phyloP scores from a whole-genome alignment of 2,329 filamentous ascomycete species.

The Furcasterigmium furcatum region DNA sequence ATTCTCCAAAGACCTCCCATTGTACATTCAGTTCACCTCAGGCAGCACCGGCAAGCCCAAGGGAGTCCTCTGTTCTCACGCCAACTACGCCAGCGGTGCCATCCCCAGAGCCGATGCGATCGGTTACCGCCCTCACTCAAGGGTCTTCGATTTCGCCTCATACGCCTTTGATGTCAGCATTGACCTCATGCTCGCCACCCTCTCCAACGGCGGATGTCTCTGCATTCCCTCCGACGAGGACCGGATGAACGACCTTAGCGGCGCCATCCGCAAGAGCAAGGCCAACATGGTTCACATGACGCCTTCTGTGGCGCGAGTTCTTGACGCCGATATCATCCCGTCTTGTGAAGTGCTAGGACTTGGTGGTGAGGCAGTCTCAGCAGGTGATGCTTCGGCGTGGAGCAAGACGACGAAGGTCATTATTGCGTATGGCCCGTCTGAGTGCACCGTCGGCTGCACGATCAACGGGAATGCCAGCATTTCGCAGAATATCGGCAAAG shows the following conservation, averaged over 20 bases:
- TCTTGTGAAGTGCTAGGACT: slow-evolving; percentile 43
- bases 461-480: slow-evolving; percentile 40
- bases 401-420: slow-evolving; percentile 41
- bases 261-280: slow-evolving; percentile 37
- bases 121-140: slow-evolving; percentile 35
- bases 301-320: slow-evolving; percentile 44
- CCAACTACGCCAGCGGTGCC: slow-evolving; percentile 42
- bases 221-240: slow-evolving; percentile 53
- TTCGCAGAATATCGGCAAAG: slow-evolving; percentile 44
- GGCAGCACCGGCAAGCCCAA: slow-evolving; percentile 63
- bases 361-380: slow-evolving; percentile 50
- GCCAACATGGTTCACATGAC: slow-evolving; percentile 50
- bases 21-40: slow-evolving; percentile 62
- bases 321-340: slow-evolving; percentile 42
- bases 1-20: slow-evolving; percentile 19
- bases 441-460: slow-evolving; percentile 51
- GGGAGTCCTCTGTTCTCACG: slow-evolving; percentile 52
- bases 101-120: slow-evolving; percentile 37
- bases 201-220: slow-evolving; percentile 45
- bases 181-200: slow-evolving; percentile 51
- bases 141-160: slow-evolving; percentile 45
- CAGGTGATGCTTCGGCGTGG: slow-evolving; percentile 45
- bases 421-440: slow-evolving; percentile 51
- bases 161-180: slow-evolving; percentile 55
- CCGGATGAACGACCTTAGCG: slow-evolving; percentile 46